Conservation (phyloP, 768 basidiomycete species). For the Lactifluus subvellereus region DNA sequence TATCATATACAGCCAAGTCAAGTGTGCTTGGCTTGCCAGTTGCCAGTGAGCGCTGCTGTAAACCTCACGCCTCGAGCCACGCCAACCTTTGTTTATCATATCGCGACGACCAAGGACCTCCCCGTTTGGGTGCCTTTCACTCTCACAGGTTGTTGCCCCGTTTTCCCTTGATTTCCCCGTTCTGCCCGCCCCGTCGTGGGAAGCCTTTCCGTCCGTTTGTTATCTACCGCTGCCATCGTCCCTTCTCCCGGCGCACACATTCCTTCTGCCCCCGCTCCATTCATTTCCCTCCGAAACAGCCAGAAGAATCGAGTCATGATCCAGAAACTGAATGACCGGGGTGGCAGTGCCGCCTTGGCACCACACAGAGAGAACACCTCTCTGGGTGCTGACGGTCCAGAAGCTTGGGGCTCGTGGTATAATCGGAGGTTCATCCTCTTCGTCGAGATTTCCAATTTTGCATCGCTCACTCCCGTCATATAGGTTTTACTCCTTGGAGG, state of each 20-base stretch:
- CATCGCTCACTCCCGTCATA: background rate
- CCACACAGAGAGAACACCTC: conserved; percentile 22
- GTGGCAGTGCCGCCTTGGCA: conserved; percentile 28
- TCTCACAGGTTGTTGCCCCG: too few relatives aligned
- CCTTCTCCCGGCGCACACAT: background rate
- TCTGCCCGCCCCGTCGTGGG: background rate
- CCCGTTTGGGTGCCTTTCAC: too few relatives aligned
- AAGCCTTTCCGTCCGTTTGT: background rate
- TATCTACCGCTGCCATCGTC: background rate
- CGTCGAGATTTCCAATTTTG: background rate
- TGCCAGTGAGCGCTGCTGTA: too few relatives aligned
- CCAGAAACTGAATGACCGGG: conserved; percentile 53
- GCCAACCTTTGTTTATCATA: too few relatives aligned
- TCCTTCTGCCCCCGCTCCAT: conserved; percentile 17
- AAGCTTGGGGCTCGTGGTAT: conserved; percentile 68
- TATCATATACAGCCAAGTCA: too few relatives aligned
- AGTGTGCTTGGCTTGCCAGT: too few relatives aligned
- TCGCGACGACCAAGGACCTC: too few relatives aligned
- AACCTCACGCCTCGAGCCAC: too few relatives aligned
- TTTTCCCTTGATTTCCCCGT: too few relatives aligned
- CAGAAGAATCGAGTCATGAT: conserved; percentile 42
- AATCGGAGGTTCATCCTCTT: conserved; percentile 49
- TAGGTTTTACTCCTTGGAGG: conserved; percentile 78
- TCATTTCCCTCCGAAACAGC: conserved; percentile 14
- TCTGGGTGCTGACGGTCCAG: conserved; percentile 36